Evolutionary conservation across 2,329 filamentous ascomycete species (phyloP).

Genomic region (Taxawa tesnikishii): DNA sequence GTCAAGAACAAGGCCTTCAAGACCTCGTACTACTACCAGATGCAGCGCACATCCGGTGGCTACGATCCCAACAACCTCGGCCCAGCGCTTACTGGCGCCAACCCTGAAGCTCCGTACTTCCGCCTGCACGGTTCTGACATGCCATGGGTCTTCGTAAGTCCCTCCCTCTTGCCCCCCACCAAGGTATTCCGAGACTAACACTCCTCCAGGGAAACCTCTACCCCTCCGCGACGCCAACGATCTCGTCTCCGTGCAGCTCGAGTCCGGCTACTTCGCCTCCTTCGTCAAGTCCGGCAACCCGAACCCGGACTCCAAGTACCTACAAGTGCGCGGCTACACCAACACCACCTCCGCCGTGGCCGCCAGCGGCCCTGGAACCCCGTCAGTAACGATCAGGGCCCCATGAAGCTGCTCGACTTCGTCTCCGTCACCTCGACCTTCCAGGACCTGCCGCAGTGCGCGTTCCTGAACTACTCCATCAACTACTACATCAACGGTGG

Average conservation of each 20-base stretch:
- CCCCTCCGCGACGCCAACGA: conserved; percentile 40
- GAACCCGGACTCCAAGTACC: conserved; percentile 34
- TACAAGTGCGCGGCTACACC: conserved; percentile 34
- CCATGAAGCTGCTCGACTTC: conserved; percentile 33
- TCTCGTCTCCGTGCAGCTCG: conserved; percentile 32
- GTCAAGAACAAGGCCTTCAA: conserved; percentile 33
- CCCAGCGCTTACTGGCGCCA: conserved; percentile 27
- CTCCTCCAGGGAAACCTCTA: conserved; percentile 17
- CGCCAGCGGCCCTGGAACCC: conserved; percentile 26
- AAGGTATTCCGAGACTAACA: background rate
- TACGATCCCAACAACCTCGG: conserved; percentile 42
- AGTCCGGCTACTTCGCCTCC: conserved; percentile 35
- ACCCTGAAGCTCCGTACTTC: conserved; percentile 41
- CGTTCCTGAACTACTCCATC: conserved; percentile 32
- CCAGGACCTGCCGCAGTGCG: conserved; percentile 40
- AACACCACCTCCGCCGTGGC: conserved; percentile 27
- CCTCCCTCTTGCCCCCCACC: conserved; percentile 12
- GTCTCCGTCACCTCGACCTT: conserved; percentile 32
- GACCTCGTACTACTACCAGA: conserved; percentile 46
- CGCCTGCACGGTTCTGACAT: conserved; percentile 45
- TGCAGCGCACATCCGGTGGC: conserved; percentile 43
- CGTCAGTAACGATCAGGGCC: conserved; percentile 23
- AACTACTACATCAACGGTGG: conserved; percentile 27
- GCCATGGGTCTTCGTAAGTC: conserved; percentile 40
- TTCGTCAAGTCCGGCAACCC: conserved; percentile 41